Percentiles rank a stretch among this genome's conserved stretches.
Evolutionary conservation across 345 rosid species (phyloP).

Genomic region (Euclidium syriacum): DNA sequence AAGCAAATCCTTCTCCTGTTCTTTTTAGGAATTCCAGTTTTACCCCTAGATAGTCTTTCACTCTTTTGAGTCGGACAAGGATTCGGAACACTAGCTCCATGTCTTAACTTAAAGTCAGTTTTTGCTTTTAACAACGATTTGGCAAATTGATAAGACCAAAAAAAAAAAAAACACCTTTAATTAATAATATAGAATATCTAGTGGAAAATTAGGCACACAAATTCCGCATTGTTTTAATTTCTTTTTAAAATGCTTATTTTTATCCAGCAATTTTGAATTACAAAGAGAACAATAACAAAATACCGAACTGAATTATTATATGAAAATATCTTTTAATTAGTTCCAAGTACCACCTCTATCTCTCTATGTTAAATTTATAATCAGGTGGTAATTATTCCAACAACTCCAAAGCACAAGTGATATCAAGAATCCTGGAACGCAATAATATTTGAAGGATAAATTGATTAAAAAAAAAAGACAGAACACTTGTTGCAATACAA

Average conservation of each 20-base stretch:
- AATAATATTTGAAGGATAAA: not conserved
- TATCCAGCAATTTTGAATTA: not conserved
- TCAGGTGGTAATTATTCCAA: not conserved
- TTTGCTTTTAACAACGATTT: not conserved
- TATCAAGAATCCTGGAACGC: not conserved
- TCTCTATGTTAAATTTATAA: not conserved
- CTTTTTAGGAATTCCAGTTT: not conserved
- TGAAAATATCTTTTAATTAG: not conserved
- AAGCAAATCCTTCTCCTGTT: slow-evolving; percentile 4
- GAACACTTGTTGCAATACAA: no score
- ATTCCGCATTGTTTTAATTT: not conserved
- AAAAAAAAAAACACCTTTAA: no score
- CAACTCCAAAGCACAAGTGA: not conserved
- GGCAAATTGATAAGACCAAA: not conserved
- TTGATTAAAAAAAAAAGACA: not conserved
- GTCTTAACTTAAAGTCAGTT: slow-evolving; percentile 12
- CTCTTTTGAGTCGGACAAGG: slow-evolving; percentile 16
- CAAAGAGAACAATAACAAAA: not conserved
- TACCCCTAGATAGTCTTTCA: slow-evolving; percentile 1
- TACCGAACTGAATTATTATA: not conserved
- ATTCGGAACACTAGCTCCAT: not conserved
- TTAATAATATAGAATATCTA: not conserved
- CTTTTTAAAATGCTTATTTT: not conserved
- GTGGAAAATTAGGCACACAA: not conserved
- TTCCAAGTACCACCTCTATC: not conserved